Conservation (phyloP, 1,139 yeast genomes). For the Debaryomyces robertsiae region DNA sequence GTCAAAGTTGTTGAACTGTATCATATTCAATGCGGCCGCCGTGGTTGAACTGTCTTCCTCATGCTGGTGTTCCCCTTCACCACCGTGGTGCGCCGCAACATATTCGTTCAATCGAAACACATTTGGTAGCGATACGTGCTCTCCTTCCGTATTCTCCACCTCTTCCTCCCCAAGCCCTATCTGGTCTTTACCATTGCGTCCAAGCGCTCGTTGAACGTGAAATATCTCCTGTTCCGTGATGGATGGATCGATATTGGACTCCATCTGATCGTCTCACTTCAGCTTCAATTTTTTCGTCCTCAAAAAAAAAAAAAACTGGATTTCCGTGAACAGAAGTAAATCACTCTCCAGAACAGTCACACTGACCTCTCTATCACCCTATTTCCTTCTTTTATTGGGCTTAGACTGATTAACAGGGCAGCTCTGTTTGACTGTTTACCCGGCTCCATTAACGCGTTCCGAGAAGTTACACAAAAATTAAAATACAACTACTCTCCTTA, state of each 20-base stretch:
- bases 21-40: slow-evolving; percentile 23
- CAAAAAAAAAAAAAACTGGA: no score
- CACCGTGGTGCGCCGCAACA: slow-evolving; percentile 10
- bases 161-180: slow-evolving; percentile 7
- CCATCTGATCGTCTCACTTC: slow-evolving; percentile 16
- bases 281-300: background rate
- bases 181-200: slow-evolving; percentile 11
- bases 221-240: slow-evolving; percentile 17
- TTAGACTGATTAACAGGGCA: no score
- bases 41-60: slow-evolving; percentile 17
- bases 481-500: no score
- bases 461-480: no score
- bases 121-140: slow-evolving; percentile 14
- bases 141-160: slow-evolving; percentile 1
- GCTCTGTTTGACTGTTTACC: no score
- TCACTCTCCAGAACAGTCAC: no score
- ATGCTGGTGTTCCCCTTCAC: slow-evolving; percentile 6
- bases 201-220: slow-evolving; percentile 12
- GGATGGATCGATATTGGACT: slow-evolving; percentile 21
- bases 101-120: slow-evolving; percentile 21
- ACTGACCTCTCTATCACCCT: no score
- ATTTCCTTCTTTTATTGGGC: no score
- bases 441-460: no score
- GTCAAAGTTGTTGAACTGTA: slow-evolving; percentile 19
- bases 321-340: background rate